Evolutionary conservation across 257 asterid species (phyloP).

Genomic region (Cordia subcordata): DNA sequence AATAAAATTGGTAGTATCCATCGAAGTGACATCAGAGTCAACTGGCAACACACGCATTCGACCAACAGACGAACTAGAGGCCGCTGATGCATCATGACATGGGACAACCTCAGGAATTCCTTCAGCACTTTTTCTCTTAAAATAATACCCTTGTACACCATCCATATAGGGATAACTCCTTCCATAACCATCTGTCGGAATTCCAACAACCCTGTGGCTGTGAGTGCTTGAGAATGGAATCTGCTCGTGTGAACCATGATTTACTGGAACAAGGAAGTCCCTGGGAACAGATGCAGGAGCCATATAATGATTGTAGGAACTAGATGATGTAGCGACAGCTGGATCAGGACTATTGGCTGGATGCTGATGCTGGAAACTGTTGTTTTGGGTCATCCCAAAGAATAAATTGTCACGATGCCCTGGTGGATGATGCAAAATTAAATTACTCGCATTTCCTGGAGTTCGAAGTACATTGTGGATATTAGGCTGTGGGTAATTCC

Average conservation of each 20-base stretch:
- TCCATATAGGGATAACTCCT: constrained; percentile 45
- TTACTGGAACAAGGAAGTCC: constrained; percentile 48
- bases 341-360: constrained; percentile 32
- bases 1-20: constrained; percentile 26
- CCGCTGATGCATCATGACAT: constrained; percentile 34
- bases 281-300: constrained; percentile 48
- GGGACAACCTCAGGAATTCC: constrained; percentile 37
- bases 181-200: constrained; percentile 27
- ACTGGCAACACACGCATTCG: constrained; percentile 23
- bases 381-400: constrained; percentile 49
- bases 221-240: constrained; percentile 30
- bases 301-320: constrained; percentile 52
- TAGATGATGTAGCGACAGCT: constrained; percentile 41
- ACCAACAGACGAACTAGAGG: constrained; percentile 55
- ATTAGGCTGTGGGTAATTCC: constrained; percentile 50
- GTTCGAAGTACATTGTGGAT: constrained; percentile 34
- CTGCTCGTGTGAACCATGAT: constrained; percentile 45
- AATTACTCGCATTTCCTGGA: constrained; percentile 34
- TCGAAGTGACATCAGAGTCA: constrained; percentile 31
- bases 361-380: constrained; percentile 39
- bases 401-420: constrained; percentile 51
- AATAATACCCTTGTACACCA: constrained; percentile 32
- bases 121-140: constrained; percentile 59
- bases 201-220: constrained; percentile 21
- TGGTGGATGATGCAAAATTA: constrained; percentile 40